phyloP scores from a whole-genome alignment of 148 eudicot genomes.

The Amaranthus palmeri region DNA sequence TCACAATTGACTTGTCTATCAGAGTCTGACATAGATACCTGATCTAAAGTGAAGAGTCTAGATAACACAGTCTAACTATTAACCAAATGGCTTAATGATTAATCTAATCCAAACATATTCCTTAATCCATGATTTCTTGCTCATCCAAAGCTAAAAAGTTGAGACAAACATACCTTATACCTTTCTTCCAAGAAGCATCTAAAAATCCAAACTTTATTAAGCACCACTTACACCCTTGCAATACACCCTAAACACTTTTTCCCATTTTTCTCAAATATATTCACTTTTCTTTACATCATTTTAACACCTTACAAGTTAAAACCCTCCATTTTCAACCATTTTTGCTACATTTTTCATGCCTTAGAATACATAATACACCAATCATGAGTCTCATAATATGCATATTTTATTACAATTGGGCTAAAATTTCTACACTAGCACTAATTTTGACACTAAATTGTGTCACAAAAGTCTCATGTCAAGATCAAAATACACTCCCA shows the following conservation, averaged over 20 bases:
- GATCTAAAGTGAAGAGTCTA: too few relatives aligned
- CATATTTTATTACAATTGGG: not conserved
- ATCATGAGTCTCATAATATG: constrained; percentile 16
- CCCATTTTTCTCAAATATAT: not conserved
- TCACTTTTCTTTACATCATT: constrained; percentile 1
- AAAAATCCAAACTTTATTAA: constrained; percentile 8
- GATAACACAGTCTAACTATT: too few relatives aligned
- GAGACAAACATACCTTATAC: constrained; percentile 26
- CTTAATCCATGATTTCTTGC: not conserved
- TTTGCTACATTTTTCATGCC: not conserved
- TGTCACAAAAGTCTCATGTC: constrained; percentile 12
- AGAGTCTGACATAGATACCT: too few relatives aligned
- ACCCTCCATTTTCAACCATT: not conserved
- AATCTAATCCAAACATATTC: not conserved
- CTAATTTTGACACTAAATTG: not conserved
- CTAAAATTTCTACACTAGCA: not conserved
- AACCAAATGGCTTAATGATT: too few relatives aligned
- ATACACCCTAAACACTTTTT: not conserved
- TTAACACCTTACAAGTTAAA: not conserved
- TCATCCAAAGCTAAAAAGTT: constrained; percentile 4
- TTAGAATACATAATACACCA: not conserved
- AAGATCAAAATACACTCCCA: constrained; percentile 18
- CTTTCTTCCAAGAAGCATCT: constrained; percentile 38
- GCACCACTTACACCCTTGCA: constrained; percentile 18
- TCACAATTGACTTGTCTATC: too few relatives aligned